These are phyloP conservation scores for Rhizopus sp. DNA, from an alignment of 371 early-diverging fungal genomes.

Conservation along the genomic window DNA sequence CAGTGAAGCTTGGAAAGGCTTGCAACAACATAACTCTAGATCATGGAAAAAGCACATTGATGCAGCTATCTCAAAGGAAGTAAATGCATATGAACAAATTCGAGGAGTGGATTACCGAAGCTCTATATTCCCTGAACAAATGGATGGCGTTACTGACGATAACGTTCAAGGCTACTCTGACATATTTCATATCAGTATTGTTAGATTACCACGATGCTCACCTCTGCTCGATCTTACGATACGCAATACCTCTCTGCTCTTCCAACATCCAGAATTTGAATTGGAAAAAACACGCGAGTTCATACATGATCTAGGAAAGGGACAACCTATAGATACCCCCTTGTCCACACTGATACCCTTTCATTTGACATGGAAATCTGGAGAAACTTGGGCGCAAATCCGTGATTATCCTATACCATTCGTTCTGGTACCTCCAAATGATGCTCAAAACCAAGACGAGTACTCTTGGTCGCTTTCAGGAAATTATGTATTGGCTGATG, in stretches of 20 bases:
- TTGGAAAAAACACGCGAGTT: constrained; percentile 53
- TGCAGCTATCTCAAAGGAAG: constrained; percentile 29
- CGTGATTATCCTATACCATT: constrained; percentile 65
- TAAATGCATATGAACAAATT: constrained; percentile 14
- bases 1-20: constrained; percentile 56
- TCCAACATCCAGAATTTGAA: constrained; percentile 50
- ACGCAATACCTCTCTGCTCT: constrained; percentile 28
- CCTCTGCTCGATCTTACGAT: constrained; percentile 51
- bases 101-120: constrained; percentile 24
- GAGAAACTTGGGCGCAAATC: constrained; percentile 49
- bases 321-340: constrained; percentile 51
- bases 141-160: constrained; percentile 18
- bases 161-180: constrained; percentile 8
- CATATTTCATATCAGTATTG: constrained; percentile 30
- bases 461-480: constrained; percentile 43
- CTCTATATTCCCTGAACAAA: constrained; percentile 10
- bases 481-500: constrained; percentile 48
- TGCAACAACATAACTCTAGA: constrained; percentile 61
- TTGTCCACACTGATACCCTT: constrained; percentile 64
- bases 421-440: constrained; percentile 47
- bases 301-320: constrained; percentile 61
- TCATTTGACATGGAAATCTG: constrained; percentile 45
- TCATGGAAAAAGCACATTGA: constrained; percentile 53
- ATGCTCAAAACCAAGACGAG: background rate
- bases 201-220: constrained; percentile 31